phyloP scores from a whole-genome alignment of 192 early-diverging fungal species.

The Allomyces arbusculus region DNA sequence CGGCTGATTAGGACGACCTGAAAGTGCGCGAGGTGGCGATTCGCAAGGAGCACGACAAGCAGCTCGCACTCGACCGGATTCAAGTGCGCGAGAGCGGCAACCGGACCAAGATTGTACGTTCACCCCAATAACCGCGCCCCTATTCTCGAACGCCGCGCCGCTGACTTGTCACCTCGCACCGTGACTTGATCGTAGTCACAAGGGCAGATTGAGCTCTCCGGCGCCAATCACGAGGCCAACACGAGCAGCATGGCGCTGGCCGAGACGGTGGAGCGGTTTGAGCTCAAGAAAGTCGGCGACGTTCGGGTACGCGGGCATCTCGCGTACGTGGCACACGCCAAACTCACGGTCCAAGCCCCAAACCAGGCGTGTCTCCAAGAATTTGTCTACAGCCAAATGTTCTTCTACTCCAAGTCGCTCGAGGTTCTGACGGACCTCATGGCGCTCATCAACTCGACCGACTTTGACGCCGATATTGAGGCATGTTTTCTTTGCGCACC shows the following conservation, averaged over 20 bases:
- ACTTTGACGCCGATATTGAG: background rate
- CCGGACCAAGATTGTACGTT: background rate
- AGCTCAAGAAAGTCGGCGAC: background rate
- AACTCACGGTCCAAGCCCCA: no score
- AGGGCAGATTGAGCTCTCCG: background rate
- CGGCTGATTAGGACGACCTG: background rate
- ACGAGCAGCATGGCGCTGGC: background rate
- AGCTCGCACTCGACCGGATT: background rate
- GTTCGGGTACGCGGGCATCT: background rate
- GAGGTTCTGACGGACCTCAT: background rate
- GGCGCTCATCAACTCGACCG: background rate
- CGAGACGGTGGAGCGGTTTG: background rate
- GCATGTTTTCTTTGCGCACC: background rate
- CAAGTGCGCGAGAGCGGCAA: background rate
- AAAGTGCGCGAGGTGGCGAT: background rate
- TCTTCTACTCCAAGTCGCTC: background rate
- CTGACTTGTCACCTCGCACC: background rate
- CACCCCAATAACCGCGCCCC: background rate
- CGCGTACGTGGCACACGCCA: no score
- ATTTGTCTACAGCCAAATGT: background rate
- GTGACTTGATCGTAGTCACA: background rate
- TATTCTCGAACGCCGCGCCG: background rate
- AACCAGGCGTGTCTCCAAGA: background rate
- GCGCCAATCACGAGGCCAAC: background rate
- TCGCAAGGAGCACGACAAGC: background rate